Percentiles rank a stretch among this genome's conserved stretches.
phyloP scores from a whole-genome alignment of 306 rosid genomes.

The Vigna nakashimae region DNA sequence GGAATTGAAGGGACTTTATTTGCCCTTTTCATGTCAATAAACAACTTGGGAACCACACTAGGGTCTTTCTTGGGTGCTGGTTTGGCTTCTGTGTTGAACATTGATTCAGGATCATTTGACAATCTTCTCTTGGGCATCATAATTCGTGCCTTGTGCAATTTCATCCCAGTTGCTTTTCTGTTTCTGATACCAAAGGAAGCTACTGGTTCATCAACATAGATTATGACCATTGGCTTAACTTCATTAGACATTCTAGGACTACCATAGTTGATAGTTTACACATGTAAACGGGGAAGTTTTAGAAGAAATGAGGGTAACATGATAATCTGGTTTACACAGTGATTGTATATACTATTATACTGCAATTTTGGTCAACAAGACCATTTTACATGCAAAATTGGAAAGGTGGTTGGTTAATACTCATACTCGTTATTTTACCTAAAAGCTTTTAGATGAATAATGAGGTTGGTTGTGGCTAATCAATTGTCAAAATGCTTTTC shows the following conservation, averaged over 20 bases:
- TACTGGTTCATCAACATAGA: conserved; percentile 71
- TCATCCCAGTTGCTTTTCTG: conserved; percentile 75
- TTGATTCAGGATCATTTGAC: conserved; percentile 82
- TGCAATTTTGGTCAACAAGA: conserved; percentile 31
- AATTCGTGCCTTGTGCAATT: conserved; percentile 69
- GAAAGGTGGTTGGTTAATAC: conserved; percentile 18
- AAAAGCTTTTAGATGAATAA: not conserved
- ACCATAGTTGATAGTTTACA: conserved; percentile 37
- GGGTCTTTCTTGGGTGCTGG: conserved; percentile 81
- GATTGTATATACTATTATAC: conserved; percentile 23
- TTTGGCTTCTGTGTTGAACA: conserved; percentile 72
- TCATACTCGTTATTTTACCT: not conserved
- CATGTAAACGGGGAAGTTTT: conserved; percentile 40
- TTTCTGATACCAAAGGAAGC: conserved; percentile 90
- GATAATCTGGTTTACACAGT: conserved; percentile 10
- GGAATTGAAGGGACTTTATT: conserved; percentile 92
- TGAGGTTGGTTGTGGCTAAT: conserved; percentile 6
- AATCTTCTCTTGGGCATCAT: conserved; percentile 68
- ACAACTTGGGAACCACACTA: conserved; percentile 74
- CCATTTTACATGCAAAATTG: conserved; percentile 22
- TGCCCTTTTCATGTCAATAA: conserved; percentile 91
- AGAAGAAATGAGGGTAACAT: conserved; percentile 15
- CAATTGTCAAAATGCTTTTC: not conserved
- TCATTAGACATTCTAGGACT: conserved; percentile 26
- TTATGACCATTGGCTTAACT: conserved; percentile 26